Conservation (phyloP, 345 rosid genomes). For the Gossypium longicalyx region DNA sequence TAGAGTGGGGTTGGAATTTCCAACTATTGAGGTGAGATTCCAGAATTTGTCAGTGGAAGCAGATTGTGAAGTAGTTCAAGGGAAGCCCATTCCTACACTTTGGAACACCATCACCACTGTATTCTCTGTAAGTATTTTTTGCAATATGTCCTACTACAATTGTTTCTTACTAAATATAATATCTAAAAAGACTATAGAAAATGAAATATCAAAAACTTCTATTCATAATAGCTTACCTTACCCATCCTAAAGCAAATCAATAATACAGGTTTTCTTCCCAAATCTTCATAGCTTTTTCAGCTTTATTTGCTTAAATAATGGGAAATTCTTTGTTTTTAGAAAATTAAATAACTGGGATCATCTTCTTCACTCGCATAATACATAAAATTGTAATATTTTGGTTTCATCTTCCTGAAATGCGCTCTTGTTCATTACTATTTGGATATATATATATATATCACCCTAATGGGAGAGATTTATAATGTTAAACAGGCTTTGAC, state of each 20-base stretch:
- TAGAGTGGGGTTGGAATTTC: conserved; percentile 36
- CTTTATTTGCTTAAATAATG: not conserved
- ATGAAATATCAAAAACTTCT: too few relatives aligned
- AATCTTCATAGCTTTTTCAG: not conserved
- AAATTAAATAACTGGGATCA: not conserved
- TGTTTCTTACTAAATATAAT: not conserved
- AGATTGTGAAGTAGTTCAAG: conserved; percentile 30
- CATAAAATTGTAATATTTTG: not conserved
- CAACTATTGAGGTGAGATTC: conserved; percentile 38
- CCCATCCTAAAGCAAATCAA: not conserved
- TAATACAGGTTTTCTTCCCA: not conserved
- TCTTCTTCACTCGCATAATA: not conserved
- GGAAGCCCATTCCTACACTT: conserved; percentile 36
- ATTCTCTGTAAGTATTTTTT: not conserved
- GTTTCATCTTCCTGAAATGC: not conserved
- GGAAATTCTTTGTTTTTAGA: not conserved
- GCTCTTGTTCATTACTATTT: not conserved
- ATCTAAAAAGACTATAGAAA: not conserved
- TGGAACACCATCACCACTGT: conserved; percentile 29
- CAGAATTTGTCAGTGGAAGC: conserved; percentile 32
- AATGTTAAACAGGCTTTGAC: conserved; percentile 20
- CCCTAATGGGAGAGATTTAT: not conserved
- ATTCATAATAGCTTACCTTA: too few relatives aligned
- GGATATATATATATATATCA: not conserved
- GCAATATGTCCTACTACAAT: not conserved